Base-by-base conservation (phyloP, 495 filamentous ascomycete species). In the Aspergillus steynii region DNA sequence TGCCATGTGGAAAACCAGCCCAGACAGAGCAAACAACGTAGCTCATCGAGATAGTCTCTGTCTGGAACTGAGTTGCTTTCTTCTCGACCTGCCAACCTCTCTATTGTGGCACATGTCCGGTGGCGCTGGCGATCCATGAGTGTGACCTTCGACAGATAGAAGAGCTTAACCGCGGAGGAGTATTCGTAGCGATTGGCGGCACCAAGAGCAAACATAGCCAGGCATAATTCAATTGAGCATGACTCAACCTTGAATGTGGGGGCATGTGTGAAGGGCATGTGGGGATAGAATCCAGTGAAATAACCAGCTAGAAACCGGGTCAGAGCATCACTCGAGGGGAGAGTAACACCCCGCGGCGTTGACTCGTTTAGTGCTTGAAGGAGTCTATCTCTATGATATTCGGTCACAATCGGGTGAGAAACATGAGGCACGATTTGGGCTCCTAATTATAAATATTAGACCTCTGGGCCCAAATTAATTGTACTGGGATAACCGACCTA, bases 271-370 rank as follows among this genome's bases (percentile, higher is more conserved):
- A 58, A 50, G 8, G 55, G 46, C 14, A 32, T 47, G 2, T 58
- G 46, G 10, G 55, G 45, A 34, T 58, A 58, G 12, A 58, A 58
- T 29, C 55, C 55, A 10, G 55, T 49, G 28, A 58, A 58, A 50
- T 58, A 58, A 1, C 55, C 55, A 14, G 55, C 46, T n/a, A 58
- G n/a, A 20, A 29, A 58, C 29, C 55, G 45, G 7, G 55, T 58
- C 3, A 58, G 32, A 4, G 55, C 12, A 15, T 34, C 15, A 20
- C 10, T 58, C 2, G 55, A 58, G 9, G 55, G 55, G 5, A 58
- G 25, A 1, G 10, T 29, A 20, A 26, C 12, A 5, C 25, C 50
- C 15, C 12, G 25, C 1, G 5, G 26, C 9, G 9, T 14, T 14
- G 1, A 28, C 7, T 26, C 37, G 2, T 28, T 25, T 12, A 29